Base-by-base conservation (phyloP, 169 alveolate genomes). In the Eimeria tenella region DNA sequence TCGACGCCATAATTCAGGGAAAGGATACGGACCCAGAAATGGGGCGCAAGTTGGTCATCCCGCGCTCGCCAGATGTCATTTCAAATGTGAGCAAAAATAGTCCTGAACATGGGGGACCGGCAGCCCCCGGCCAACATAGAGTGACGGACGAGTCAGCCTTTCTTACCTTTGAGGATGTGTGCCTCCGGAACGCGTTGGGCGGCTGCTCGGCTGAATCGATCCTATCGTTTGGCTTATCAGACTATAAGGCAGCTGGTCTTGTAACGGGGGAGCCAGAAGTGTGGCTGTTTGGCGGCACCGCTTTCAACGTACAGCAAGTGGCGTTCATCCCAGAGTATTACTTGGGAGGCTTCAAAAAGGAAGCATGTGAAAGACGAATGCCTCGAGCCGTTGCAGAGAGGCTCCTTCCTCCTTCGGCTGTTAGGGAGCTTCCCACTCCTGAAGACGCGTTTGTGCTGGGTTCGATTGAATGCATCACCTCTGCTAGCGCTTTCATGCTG, bases 1-100 rank as follows among this genome's bases (percentile, higher is more conserved):
- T 96, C 49, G 96, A 96, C 86, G 79, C 94, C 70, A 81, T 96
- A 82, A 93, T 96, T 62, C 95, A 97, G n/a, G 97, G 97, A n/a
- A 94, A 94, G 56, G 95, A 94, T 17, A 86, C 95, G 49, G 97
- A 96, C 90, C 97, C 97, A 5, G 97, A 87, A 19, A 96, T 96
- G 68, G 96, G 97, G 42, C 53, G 97, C 50, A 95, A 95, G 84
- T 93, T 96, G 1, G 95, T 90, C 70, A 89, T 94, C 13, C 96
- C 96, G 31, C 96, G 96, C 13, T 86, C 92, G 11, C 86, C 86
- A 50, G 94, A 90, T 23, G 86, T 21, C 70, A 79, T 90, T 63
- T 53, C 63, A 25, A 50, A 82, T 9, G 60, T 21, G 65, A 68
- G 49, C n/a, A 65, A 87, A 5, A 49, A 71, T 10, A 52, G 86